A percentile compares a stretch with the other conserved stretches of the same genome.
Conservation (phyloP, 2,329 filamentous ascomycete genomes). For the Colletotrichum orchidophilum region DNA sequence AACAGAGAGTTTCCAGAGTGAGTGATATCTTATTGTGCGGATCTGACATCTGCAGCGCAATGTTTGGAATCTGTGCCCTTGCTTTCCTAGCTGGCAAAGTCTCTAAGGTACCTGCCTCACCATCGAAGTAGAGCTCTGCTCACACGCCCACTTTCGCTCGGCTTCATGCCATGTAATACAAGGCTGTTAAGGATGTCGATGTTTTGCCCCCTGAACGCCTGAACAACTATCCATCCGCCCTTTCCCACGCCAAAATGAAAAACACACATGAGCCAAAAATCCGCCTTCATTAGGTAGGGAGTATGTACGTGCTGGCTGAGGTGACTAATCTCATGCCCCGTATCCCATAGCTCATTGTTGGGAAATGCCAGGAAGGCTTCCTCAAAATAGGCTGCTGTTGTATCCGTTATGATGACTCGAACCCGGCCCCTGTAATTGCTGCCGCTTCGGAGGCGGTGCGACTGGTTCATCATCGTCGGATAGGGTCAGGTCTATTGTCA, state of each 20-base stretch:
- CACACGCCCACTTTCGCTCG: background rate
- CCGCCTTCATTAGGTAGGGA: conserved; percentile 12
- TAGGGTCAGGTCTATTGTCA: conserved; percentile 66
- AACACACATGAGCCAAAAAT: conserved; percentile 21
- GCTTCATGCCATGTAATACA: conserved; percentile 8
- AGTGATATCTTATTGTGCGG: background rate
- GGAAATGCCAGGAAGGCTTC: background rate
- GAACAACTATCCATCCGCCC: conserved; percentile 30
- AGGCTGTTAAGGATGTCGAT: conserved; percentile 4
- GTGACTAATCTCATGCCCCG: background rate
- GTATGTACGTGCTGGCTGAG: conserved; percentile 16
- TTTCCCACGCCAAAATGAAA: conserved; percentile 22
- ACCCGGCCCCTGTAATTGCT: conserved; percentile 40
- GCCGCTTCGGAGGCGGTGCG: conserved; percentile 58
- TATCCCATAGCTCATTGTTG: background rate
- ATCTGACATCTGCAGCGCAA: background rate
- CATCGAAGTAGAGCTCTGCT: conserved; percentile 10
- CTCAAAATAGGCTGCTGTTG: conserved; percentile 9
- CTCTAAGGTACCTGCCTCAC: background rate
- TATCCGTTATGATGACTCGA: conserved; percentile 20
- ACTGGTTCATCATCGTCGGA: conserved; percentile 65
- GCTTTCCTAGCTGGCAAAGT: background rate
- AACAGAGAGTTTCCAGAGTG: background rate
- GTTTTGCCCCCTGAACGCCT: conserved; percentile 30
- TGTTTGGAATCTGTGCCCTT: background rate